Evolutionary conservation across 441 rosid genomes (phyloP).

Genomic region (Biscutella laevigata): DNA sequence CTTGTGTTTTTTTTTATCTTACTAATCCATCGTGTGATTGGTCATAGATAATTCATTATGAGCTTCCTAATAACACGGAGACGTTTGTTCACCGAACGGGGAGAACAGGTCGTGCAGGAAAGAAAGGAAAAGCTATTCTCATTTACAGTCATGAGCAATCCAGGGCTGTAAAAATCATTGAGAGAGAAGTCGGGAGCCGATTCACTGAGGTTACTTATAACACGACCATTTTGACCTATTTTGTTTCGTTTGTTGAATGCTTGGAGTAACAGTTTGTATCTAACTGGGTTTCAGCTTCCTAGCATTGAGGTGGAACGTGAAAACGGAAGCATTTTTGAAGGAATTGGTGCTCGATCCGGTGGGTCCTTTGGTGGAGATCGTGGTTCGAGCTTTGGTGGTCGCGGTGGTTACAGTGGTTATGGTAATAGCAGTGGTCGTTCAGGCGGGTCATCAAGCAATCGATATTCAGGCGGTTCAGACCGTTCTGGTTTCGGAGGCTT

Average conservation of each 20-base stretch:
- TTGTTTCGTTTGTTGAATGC: background rate
- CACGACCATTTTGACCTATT: background rate
- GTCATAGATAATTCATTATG: slow-evolving; percentile 76
- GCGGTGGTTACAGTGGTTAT: slow-evolving; percentile 37
- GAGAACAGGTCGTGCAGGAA: slow-evolving; percentile 99
- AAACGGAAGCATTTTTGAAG: slow-evolving; percentile 33
- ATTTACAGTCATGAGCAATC: slow-evolving; percentile 59
- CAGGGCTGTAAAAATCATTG: slow-evolving; percentile 59
- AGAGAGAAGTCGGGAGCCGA: slow-evolving; percentile 77
- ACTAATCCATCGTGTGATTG: background rate
- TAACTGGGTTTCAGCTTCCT: slow-evolving; percentile 70
- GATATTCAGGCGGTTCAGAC: slow-evolving; percentile 31
- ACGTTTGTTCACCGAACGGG: slow-evolving; percentile 99
- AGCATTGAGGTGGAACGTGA: slow-evolving; percentile 49
- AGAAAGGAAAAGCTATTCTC: slow-evolving; percentile 84
- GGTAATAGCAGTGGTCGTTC: slow-evolving; percentile 33
- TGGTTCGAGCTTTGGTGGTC: slow-evolving; percentile 35
- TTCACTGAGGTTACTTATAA: slow-evolving; percentile 63
- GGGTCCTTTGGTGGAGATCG: slow-evolving; percentile 40
- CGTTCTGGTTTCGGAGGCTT: slow-evolving; percentile 41
- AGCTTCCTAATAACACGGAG: slow-evolving; percentile 80
- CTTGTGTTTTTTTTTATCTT: background rate
- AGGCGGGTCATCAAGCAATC: slow-evolving; percentile 31
- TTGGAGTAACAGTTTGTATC: slow-evolving; percentile 32
- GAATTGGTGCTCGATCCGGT: slow-evolving; percentile 34